Conservation (phyloP, 768 basidiomycete genomes). For the Scleroderma bovista region DNA sequence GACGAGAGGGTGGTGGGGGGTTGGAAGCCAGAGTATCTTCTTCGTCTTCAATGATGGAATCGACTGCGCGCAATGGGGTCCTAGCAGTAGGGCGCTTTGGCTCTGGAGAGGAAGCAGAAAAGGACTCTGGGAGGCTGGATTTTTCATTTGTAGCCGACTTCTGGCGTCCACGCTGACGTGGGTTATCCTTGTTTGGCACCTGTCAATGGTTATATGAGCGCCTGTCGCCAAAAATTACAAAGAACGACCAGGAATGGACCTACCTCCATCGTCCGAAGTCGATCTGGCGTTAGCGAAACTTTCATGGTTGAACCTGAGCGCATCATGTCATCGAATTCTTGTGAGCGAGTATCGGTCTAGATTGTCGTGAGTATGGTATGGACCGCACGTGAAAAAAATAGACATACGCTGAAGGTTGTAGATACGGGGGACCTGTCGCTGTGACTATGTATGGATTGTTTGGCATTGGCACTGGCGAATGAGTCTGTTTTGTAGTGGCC, state of each 20-base stretch:
- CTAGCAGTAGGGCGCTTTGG: conserved; percentile 19
- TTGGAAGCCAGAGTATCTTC: conserved; percentile 30
- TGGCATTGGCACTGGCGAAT: conserved; percentile 44
- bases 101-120: conserved; percentile 15
- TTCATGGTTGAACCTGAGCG: conserved; percentile 88
- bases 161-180: conserved; percentile 28
- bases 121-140: conserved; percentile 12
- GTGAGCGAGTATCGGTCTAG: conserved; percentile 53
- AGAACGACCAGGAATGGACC: no score
- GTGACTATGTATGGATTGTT: conserved; percentile 29
- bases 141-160: conserved; percentile 21
- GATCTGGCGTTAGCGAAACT: conserved; percentile 91
- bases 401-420: conserved; percentile 29
- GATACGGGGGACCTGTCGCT: conserved; percentile 32
- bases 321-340: conserved; percentile 93
- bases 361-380: conserved; percentile 1
- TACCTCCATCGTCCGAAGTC: conserved; percentile 91
- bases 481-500: conserved; percentile 55
- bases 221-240: conserved; percentile 12
- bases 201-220: conserved; percentile 21
- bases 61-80: conserved; percentile 49
- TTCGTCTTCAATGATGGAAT: conserved; percentile 64
- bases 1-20: conserved; percentile 33
- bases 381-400: background rate
- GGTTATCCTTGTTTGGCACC: conserved; percentile 75